Conservation (phyloP, 2,329 filamentous ascomycete species). For the Fusarium poae region DNA sequence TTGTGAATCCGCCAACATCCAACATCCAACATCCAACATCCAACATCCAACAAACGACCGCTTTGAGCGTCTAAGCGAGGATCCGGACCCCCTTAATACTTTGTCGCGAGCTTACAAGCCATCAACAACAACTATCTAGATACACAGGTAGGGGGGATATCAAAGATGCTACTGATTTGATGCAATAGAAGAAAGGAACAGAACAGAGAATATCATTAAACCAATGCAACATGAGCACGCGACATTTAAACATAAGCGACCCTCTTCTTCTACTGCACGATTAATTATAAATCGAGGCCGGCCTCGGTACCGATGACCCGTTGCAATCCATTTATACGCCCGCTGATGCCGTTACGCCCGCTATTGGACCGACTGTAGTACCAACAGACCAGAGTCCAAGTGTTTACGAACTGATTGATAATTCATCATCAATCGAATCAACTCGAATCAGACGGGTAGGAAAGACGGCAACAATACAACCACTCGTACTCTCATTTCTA, state of each 20-base stretch:
- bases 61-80: slow-evolving; percentile 12
- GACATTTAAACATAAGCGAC: slow-evolving; percentile 36
- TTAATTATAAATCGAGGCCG: slow-evolving; percentile 20
- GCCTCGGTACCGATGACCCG: slow-evolving; percentile 31
- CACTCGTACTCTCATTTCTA: not conserved
- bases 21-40: not conserved
- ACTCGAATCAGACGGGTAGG: slow-evolving; percentile 3
- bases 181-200: not conserved
- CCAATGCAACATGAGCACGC: slow-evolving; percentile 37
- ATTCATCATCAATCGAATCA: slow-evolving; percentile 8
- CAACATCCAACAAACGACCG: not conserved
- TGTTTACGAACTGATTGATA: slow-evolving; percentile 6
- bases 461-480: slow-evolving; percentile 1
- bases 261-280: slow-evolving; percentile 14
- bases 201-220: not conserved
- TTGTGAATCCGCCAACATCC: slow-evolving; percentile 1
- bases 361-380: slow-evolving; percentile 15
- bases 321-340: slow-evolving; percentile 27
- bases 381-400: not conserved
- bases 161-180: not conserved
- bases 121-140: not conserved
- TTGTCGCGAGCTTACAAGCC: not conserved
- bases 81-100: not conserved
- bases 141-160: not conserved
- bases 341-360: slow-evolving; percentile 39